Conservation (phyloP, 306 rosid genomes). For the Dalbergia cultrata region DNA sequence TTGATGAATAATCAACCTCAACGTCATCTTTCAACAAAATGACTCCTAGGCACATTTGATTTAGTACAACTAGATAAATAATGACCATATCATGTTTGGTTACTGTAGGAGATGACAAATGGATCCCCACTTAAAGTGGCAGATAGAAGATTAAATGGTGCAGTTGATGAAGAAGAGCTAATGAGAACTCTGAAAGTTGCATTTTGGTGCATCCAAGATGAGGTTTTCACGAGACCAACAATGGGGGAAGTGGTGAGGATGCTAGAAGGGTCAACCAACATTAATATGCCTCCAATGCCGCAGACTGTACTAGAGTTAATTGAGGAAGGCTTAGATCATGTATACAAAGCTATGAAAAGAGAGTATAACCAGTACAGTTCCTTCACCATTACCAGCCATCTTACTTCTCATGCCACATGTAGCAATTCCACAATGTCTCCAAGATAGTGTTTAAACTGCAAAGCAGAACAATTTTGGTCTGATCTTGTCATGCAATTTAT, state of each 20-base stretch:
- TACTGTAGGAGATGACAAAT: slow-evolving; percentile 70
- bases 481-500: neutral
- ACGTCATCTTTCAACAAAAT: too few species aligned
- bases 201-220: slow-evolving; percentile 98
- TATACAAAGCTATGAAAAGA: slow-evolving; percentile 88
- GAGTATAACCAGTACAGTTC: slow-evolving; percentile 81
- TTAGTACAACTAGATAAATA: slow-evolving; percentile 7
- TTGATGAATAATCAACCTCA: neutral
- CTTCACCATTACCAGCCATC: slow-evolving; percentile 77
- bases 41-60: neutral
- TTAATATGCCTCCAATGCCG: slow-evolving; percentile 91
- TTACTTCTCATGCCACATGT: slow-evolving; percentile 85
- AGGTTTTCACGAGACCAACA: slow-evolving; percentile 78
- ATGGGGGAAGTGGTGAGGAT: slow-evolving; percentile 95
- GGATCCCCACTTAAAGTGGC: slow-evolving; percentile 74
- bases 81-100: slow-evolving; percentile 30
- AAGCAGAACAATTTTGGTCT: neutral
- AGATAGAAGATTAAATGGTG: slow-evolving; percentile 79
- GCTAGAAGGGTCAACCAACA: slow-evolving; percentile 75
- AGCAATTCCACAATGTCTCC: slow-evolving; percentile 94
- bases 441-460: slow-evolving; percentile 56
- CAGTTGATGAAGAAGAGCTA: slow-evolving; percentile 79
- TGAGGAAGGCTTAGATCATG: slow-evolving; percentile 87
- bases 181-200: slow-evolving; percentile 77
- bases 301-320: slow-evolving; percentile 83